Conservation (phyloP, 2,329 filamentous ascomycete species). For the Fusarium duplospermum region DNA sequence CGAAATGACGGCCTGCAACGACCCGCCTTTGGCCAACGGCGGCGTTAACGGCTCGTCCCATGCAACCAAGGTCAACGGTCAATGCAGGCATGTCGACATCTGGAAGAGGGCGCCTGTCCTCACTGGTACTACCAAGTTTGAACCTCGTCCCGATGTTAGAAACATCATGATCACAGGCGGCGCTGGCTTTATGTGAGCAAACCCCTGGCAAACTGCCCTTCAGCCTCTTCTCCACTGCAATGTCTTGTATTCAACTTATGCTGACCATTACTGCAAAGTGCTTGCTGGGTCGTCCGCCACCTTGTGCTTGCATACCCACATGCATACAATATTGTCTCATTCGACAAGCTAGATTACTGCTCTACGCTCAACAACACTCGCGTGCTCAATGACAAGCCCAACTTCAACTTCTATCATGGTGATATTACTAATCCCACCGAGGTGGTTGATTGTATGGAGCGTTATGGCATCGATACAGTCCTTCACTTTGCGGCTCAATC, state of each 20-base stretch:
- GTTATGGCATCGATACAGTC: conserved; percentile 80
- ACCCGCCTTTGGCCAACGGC: conserved; percentile 20
- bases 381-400: conserved; percentile 72
- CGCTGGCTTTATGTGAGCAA: conserved; percentile 83
- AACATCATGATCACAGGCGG: conserved; percentile 89
- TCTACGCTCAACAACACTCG: conserved; percentile 83
- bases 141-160: conserved; percentile 74
- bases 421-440: conserved; percentile 79
- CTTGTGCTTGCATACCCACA: conserved; percentile 78
- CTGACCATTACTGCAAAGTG: conserved; percentile 60
- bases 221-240: conserved; percentile 12
- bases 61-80: conserved; percentile 27
- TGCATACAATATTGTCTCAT: conserved; percentile 82
- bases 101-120: conserved; percentile 80
- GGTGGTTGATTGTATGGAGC: conserved; percentile 77
- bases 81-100: conserved; percentile 64
- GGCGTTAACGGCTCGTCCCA: conserved; percentile 13
- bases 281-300: conserved; percentile 86
- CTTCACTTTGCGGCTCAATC: conserved; percentile 90
- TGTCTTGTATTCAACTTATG: background rate
- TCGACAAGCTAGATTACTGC: conserved; percentile 88
- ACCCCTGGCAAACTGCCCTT: conserved; percentile 9
- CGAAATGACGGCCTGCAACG: conserved; percentile 33
- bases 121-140: conserved; percentile 76
- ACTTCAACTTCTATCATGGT: conserved; percentile 84